These are phyloP conservation scores for Eucalyptus regnans DNA, from an alignment of 345 rosid genomes.

Conservation along the genomic window DNA sequence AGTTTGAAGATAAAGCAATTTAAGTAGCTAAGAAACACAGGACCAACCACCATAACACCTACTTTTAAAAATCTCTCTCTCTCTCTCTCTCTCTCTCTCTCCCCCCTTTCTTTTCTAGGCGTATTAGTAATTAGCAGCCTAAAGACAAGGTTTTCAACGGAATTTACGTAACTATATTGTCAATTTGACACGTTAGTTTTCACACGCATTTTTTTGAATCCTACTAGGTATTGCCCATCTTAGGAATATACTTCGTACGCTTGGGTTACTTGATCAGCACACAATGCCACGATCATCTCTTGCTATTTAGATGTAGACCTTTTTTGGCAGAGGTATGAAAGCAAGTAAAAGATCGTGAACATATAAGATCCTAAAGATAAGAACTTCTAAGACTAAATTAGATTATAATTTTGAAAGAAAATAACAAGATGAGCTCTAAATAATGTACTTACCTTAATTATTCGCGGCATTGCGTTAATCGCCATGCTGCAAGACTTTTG, in stretches of 20 bases:
- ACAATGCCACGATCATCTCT: not conserved
- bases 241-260: not conserved
- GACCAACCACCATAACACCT: conserved; percentile 38
- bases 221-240: not conserved
- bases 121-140: not conserved
- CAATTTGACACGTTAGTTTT: not conserved
- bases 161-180: not conserved
- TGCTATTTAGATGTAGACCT: not conserved
- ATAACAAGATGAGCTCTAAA: not conserved
- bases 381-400: not conserved
- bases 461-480: not conserved
- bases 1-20: conserved; percentile 52
- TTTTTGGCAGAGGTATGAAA: not conserved
- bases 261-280: not conserved
- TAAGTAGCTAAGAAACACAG: conserved; percentile 20
- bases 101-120: not conserved
- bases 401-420: not conserved
- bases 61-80: conserved; percentile 4
- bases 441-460: not conserved
- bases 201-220: not conserved
- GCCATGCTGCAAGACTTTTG: not conserved
- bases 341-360: not conserved
- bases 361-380: not conserved
- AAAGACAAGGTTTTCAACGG: not conserved
- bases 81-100: not conserved